Evolutionary conservation across 164 flowering plant species (phyloP), one percentile per base, ranked within the genome.

Genomic region (Amborella trichopoda): DNA sequence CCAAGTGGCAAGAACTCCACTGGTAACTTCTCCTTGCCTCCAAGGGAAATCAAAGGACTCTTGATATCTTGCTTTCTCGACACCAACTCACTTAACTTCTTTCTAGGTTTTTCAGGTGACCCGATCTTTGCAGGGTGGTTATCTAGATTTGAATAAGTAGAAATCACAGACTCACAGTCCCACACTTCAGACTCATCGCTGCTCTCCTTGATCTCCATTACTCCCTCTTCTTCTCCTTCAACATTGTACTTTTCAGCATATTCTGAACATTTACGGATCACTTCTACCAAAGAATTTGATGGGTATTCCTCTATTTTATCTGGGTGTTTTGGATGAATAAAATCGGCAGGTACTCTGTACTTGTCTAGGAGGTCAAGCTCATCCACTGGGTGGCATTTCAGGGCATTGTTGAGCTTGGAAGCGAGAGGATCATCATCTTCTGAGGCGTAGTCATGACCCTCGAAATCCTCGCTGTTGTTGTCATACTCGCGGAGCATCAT

Each of bases 71-170:
- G 55, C 36, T 68, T 65, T 43, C 43, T 69, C 57, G 70, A 49
- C 2, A 71, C 26, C 25, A 77, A 50, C 62, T 73, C 63, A 44
- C 71, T 27, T 44, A 78, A 44, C 65, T 63, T 75, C 66, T 79
- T 86, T 66, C 85, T 72, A 40, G 62, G 30, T 25, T 30, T 37
- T 23, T 37, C 72, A 26, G 94, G 96, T 45, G 77, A 83, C 54
- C 30, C 75, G 56, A 91, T 91, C 68, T 75, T 78, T 23, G 79
- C 88, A 59, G 96, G 99, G 55, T 87, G 96, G 52, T 91, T 87
- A 63, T 91, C 96, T 44, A 91, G 84, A 65, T 79, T 91, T 18
- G 99, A 84, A 58, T 77, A 91, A 14, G 99, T 87, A 20, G 94
- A 62, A 28, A 93, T 51, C 12, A 93, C 72, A 16, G 95, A 80